These are phyloP conservation scores for Fusarium staphyleae DNA, from an alignment of 2,329 filamentous ascomycete genomes.

Conservation along the genomic window DNA sequence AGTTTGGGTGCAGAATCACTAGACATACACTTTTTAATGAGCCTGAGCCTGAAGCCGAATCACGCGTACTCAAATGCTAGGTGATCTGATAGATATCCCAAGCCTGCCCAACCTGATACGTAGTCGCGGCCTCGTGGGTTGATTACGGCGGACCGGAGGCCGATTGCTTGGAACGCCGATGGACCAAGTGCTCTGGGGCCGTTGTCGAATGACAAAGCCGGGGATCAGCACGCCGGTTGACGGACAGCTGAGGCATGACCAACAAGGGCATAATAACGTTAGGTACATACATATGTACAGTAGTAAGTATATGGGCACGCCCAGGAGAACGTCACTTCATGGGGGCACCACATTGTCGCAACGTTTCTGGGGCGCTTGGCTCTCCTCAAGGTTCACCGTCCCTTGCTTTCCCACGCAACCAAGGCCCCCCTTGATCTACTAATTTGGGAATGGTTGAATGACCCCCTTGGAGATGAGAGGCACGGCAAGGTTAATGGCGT, in stretches of 20 bases:
- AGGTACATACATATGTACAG: too few species aligned
- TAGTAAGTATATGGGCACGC: slow-evolving; percentile 17
- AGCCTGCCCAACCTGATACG: slow-evolving; percentile 22
- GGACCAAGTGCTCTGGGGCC: slow-evolving; percentile 2
- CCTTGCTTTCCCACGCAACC: slow-evolving; percentile 20
- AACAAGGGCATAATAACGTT: slow-evolving; percentile 3
- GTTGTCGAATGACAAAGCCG: slow-evolving; percentile 30
- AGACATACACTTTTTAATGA: neutral
- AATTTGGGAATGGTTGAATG: slow-evolving; percentile 24
- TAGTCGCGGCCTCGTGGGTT: slow-evolving; percentile 25
- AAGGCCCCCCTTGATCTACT: slow-evolving; percentile 19
- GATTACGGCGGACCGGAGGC: slow-evolving; percentile 17
- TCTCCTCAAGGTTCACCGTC: slow-evolving; percentile 24
- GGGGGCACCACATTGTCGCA: slow-evolving; percentile 5
- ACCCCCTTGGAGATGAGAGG: slow-evolving; percentile 31
- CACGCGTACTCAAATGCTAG: neutral
- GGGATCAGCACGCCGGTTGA: slow-evolving; percentile 32
- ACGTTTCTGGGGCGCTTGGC: slow-evolving; percentile 6
- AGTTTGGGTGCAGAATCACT: slow-evolving; percentile 44
- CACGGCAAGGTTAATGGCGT: slow-evolving; percentile 35
- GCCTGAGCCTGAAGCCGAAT: neutral
- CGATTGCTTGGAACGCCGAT: slow-evolving; percentile 18
- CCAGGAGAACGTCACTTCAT: slow-evolving; percentile 6
- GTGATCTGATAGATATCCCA: neutral
- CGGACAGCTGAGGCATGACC: slow-evolving; percentile 22